Evolutionary conservation across 176 grass and related monocot genomes (phyloP), one percentile per base, ranked within the genome.

Genomic region (Pontederia paniculata): DNA sequence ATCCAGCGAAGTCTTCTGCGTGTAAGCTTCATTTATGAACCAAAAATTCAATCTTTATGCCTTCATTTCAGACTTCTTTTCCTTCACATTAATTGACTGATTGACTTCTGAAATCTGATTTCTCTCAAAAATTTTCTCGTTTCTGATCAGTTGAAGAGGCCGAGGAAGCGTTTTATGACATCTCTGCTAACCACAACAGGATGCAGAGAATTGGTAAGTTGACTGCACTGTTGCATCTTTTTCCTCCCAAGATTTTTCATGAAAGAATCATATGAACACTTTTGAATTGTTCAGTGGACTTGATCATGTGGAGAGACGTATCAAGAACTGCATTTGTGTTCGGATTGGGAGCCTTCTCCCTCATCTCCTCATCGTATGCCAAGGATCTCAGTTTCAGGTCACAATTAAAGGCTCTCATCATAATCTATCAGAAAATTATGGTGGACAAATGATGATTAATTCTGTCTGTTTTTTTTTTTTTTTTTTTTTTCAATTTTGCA

Each of bases 221-320:
- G 14, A 13, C 74, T 66, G 18, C 8, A 59, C 17, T 13, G 12
- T 37, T 66, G 42, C 9, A 19, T 52, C 9, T 10, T 54, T 18
- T 16, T 62, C 15, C 19, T 73, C 52, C n/a, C 48, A 57, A 0
- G 55, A 21, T 22, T 23, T 8, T 44, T 22, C 5, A 12, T 12
- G 8, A 25, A 20, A 19, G 46, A n/a, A 31, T 76, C 44, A 64
- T 55, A 21, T n/a, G 0, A 21, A 57, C 50, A 37, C 18, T 42
- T 8, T 14, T 60, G 10, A 9, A 66, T 55, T 78, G 22, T 63
- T 22, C 73, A 98, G 94, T 98, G 66, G 84, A 98, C 75, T 76
- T 98, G 78, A 73, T 98, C 44, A 98, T 98, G 94, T 98, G 94
- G 94, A 84, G 75, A 71, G 94, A 98, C 63, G 83, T 88, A 60